Base-by-base conservation (phyloP, 1,139 yeast genomes). In the Magnusiomyces fungicola region DNA sequence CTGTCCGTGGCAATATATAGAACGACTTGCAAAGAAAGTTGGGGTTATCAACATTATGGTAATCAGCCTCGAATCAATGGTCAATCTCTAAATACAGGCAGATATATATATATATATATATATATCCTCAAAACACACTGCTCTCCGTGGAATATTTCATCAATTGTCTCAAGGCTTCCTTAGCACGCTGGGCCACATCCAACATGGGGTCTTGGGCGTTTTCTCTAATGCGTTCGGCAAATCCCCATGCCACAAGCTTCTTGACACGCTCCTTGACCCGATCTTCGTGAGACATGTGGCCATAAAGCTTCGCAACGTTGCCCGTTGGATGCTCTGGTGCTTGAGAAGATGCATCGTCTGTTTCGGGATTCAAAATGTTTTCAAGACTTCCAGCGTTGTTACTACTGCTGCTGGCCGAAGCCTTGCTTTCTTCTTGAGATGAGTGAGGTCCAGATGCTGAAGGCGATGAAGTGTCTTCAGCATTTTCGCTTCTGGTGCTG, bases 101-200 rank as follows among this genome's bases (percentile, higher is more conserved):
- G n/a, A n/a, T 29, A 29, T 29, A 29, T 29, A 29, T 29, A 14
- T 14, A 9, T 9, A 9, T 29, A 9, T 29, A 29, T 9, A 9
- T 29, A 29, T 9, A 29, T 29, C 12, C 12, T 29, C 12, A 10
- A 32, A 32, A 4, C 9, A 32, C 16, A n/a, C 34, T 32, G 34
- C 32, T n/a, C 9, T 41, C 37, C 39, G 27, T 34, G 40, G 34
- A 32, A 25, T 39, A 43, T 43, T 43, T 43, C 37, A 63, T 66
- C 36, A 68, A 48, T 53, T 67, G 70, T 45, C 67, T 68, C 39
- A 75, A 56, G 1, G 79, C 80, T 4, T 72, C 69, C 54, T 74
- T 71, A 14, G 75, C 69, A 39, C 80, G 66, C 55, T 76, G 80
- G 23, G 72, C 67, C 41, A 75, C 68, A 61, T 77, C 81, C 47